phyloP scores from a whole-genome alignment of 2,329 filamentous ascomycete species.

The Epichloe gansuensis region DNA sequence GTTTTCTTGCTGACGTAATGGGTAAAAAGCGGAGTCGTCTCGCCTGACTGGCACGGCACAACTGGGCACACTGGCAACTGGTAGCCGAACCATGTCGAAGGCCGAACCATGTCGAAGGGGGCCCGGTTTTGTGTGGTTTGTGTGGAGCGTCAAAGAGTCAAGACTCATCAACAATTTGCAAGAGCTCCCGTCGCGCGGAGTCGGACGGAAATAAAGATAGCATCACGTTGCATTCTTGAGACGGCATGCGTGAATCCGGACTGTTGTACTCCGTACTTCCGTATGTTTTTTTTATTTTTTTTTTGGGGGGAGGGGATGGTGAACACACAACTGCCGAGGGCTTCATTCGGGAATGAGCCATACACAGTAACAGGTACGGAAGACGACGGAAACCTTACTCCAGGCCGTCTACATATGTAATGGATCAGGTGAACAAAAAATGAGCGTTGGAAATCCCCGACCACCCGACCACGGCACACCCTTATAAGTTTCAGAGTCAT shows the following conservation, averaged over 20 bases:
- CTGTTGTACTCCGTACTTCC: too few species aligned
- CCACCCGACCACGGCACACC: not conserved
- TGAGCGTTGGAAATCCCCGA: not conserved
- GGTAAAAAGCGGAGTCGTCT: not conserved
- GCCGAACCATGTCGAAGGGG: too few species aligned
- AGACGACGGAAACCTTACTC: too few species aligned
- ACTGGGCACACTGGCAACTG: too few species aligned
- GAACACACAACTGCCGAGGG: not conserved
- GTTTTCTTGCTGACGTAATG: constrained; percentile 13
- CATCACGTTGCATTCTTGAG: not conserved
- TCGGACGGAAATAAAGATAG: not conserved
- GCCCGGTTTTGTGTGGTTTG: too few species aligned
- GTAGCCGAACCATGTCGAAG: too few species aligned
- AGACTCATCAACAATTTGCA: too few species aligned
- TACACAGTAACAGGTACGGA: not conserved
- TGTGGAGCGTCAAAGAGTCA: too few species aligned
- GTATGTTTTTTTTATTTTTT: too few species aligned
- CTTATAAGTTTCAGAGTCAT: too few species aligned
- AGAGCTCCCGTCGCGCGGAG: not conserved
- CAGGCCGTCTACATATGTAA: too few species aligned
- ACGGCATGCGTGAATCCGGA: not conserved
- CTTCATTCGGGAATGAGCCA: not conserved
- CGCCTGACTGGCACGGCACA: not conserved
- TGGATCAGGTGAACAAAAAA: too few species aligned
- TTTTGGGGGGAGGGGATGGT: not conserved